Base-by-base conservation (phyloP, 108 stramenopile genomes). In the Discostella pseudostelligera region DNA sequence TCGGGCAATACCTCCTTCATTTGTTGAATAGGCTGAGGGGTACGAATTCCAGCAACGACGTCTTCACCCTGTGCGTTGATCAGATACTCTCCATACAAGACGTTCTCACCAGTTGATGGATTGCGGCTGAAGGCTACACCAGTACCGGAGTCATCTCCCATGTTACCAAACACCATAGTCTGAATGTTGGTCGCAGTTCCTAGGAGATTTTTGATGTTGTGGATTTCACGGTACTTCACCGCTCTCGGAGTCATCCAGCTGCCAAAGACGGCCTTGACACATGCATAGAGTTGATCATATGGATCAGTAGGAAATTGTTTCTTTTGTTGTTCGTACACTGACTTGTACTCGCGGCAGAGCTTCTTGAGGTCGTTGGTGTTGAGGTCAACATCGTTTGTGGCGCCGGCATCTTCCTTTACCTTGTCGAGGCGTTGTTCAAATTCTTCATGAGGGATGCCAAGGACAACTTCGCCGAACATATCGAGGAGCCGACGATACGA, bases 21-120 rank as follows among this genome's bases (percentile, higher is more conserved):
- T 47, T 72, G 81, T 26, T 67, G 49, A 35, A 95, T 87, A 24
- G 89, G 89, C 45, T 84, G 67, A 8, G 93, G 93, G 26, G 90
- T 92, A 22, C 93, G 81, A 54, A 92, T 91, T 16, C 93, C 93
- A 32, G 90, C 90, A 8, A 95, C 93, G 2, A 95, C 93, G 62
- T 95, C 93, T 65, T 95, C 93, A 19, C 93, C 93, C 29, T 88
- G 87, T n/a, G 92, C 92, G 64, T 95, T 95, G 67, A 88, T 79
- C 8, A 95, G 81, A 42, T 86, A 95, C 64, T 95, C 93, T 43
- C 94, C 94, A 55, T 87, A 92, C 51, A 95, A 67, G 22, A 67
- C 55, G 48, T 86, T 81, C 63, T 82, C 84, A 7, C 89, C 92
- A 0, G 84, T 90, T 26, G 85, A 83, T 39, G 94, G 94, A 68